A percentile compares a stretch with the other conserved stretches of the same genome.
These are phyloP conservation scores for Penicillium desertorum DNA, from an alignment of 495 filamentous ascomycete species.

Conservation along the genomic window DNA sequence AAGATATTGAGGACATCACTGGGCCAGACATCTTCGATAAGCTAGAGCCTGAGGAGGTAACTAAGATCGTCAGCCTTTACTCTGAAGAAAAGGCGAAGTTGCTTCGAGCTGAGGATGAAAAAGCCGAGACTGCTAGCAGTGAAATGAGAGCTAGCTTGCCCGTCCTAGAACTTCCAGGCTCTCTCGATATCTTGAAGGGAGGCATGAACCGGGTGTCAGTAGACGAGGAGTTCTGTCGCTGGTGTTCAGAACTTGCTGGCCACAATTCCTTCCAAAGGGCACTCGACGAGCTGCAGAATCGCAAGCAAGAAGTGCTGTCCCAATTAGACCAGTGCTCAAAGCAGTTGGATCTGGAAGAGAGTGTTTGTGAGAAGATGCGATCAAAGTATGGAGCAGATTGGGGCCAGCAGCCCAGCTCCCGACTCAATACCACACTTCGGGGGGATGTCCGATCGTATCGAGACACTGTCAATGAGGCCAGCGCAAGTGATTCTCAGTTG, in stretches of 20 bases:
- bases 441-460: conserved; percentile 83
- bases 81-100: conserved; percentile 98
- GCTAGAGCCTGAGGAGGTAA: conserved; percentile 94
- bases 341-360: conserved; percentile 92
- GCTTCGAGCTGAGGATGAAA: conserved; percentile 88
- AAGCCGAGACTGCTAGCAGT: conserved; percentile 83
- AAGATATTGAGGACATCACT: conserved; percentile 95
- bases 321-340: conserved; percentile 78
- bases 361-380: conserved; percentile 98
- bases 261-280: conserved; percentile 73
- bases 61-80: conserved; percentile 93
- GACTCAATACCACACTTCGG: conserved; percentile 82
- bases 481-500: conserved; percentile 82
- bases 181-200: conserved; percentile 87
- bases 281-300: conserved; percentile 73
- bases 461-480: conserved; percentile 85
- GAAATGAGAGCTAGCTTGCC: conserved; percentile 96
- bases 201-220: conserved; percentile 87
- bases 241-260: conserved; percentile 88
- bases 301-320: conserved; percentile 69
- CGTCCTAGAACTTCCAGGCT: conserved; percentile 85
- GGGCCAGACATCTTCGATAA: conserved; percentile 96
- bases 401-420: conserved; percentile 93
- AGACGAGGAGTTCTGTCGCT: conserved; percentile 86
- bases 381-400: conserved; percentile 95